A percentile compares a stretch with the other conserved stretches of the same genome.
These are phyloP conservation scores for Cercis canadensis DNA, from an alignment of 306 rosid species.

Conservation along the genomic window DNA sequence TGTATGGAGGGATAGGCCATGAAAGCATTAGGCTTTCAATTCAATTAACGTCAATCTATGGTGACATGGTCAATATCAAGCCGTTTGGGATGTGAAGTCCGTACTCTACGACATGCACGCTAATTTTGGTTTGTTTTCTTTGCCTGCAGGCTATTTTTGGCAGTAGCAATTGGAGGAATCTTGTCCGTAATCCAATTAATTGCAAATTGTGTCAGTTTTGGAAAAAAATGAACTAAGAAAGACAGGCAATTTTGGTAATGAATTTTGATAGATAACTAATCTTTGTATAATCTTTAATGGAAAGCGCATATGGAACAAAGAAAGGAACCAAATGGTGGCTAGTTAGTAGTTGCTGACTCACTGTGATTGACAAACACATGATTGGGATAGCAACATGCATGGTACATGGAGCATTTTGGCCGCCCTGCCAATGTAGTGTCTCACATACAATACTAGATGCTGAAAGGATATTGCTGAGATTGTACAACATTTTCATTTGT, in stretches of 20 bases:
- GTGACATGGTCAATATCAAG: constrained; percentile 9
- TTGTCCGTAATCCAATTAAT: not conserved
- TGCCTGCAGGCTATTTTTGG: not conserved
- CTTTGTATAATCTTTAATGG: not conserved
- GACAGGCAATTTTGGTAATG: not conserved
- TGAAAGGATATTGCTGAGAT: too few species aligned
- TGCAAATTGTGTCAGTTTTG: not conserved
- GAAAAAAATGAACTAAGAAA: not conserved
- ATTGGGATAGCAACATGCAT: too few species aligned
- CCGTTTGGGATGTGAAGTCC: not conserved
- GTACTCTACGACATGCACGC: too few species aligned
- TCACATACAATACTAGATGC: too few species aligned
- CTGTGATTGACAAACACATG: too few species aligned
- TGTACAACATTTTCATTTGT: too few species aligned
- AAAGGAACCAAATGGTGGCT: not conserved
- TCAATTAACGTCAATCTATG: not conserved
- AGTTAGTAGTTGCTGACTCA: too few species aligned
- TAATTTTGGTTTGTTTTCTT: not conserved
- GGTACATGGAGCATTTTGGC: too few species aligned
- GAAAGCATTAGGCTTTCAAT: not conserved
- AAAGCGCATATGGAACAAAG: not conserved
- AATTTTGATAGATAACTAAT: not conserved
- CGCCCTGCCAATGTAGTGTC: too few species aligned
- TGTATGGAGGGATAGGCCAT: too few species aligned
- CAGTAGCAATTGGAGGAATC: constrained; percentile 1